Percentiles rank a stretch among this genome's conserved stretches.
Evolutionary conservation across 2,329 filamentous ascomycete genomes (phyloP).

Genomic region (Botrytis cinerea): DNA sequence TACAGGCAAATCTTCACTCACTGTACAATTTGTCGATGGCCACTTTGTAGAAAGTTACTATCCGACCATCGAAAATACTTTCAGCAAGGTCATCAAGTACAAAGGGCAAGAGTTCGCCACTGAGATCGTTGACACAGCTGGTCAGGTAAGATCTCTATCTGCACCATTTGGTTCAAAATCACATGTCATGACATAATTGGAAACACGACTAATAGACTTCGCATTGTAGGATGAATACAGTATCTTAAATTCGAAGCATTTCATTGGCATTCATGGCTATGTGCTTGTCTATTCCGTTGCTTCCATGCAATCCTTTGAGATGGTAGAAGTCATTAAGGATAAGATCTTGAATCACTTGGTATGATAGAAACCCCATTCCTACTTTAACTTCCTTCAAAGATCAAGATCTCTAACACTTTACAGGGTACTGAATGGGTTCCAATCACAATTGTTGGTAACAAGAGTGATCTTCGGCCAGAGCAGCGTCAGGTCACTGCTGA

Average conservation of each 20-base stretch:
- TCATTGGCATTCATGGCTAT: slow-evolving; percentile 98
- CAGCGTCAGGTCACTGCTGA: slow-evolving; percentile 88
- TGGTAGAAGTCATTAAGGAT: slow-evolving; percentile 92
- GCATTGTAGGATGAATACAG: slow-evolving; percentile 87
- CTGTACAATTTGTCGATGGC: slow-evolving; percentile 94
- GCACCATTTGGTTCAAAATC: slow-evolving; percentile 3
- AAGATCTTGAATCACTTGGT: slow-evolving; percentile 97
- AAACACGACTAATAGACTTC: slow-evolving; percentile 25
- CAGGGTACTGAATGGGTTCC: slow-evolving; percentile 91
- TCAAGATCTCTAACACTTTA: not conserved
- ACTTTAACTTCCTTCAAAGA: slow-evolving; percentile 18
- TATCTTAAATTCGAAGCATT: slow-evolving; percentile 97
- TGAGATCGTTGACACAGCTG: slow-evolving; percentile 97
- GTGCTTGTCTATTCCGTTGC: slow-evolving; percentile 98
- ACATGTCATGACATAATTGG: slow-evolving; percentile 22
- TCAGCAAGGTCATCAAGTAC: slow-evolving; percentile 91
- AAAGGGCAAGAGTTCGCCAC: slow-evolving; percentile 92
- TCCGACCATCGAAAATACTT: slow-evolving; percentile 98
- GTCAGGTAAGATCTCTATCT: slow-evolving; percentile 63
- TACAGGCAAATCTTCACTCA: slow-evolving; percentile 93
- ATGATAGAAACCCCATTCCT: slow-evolving; percentile 42
- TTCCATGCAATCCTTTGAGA: slow-evolving; percentile 92
- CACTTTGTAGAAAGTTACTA: slow-evolving; percentile 99
- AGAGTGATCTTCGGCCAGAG: slow-evolving; percentile 88
- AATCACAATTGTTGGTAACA: slow-evolving; percentile 94